Base-by-base conservation (phyloP, 2,329 filamentous ascomycete genomes). In the Neopestalotiopsis sp. region DNA sequence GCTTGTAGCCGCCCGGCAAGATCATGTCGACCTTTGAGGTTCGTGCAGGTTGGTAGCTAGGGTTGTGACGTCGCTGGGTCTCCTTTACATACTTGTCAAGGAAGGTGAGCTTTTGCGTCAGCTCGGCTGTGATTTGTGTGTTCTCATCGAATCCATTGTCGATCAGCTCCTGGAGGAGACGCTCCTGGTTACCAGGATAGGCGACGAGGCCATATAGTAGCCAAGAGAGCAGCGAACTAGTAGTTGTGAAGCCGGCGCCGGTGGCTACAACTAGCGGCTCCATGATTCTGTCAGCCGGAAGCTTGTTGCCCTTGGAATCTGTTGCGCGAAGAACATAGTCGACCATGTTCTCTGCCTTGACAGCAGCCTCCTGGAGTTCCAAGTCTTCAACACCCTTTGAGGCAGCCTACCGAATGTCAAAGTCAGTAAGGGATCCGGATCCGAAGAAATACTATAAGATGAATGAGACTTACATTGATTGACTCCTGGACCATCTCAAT, bases 1-100 rank as follows among this genome's bases (percentile, higher is more conserved):
- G 74, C 67, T 81, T 83, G 79, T 89, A 90, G 0, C 88, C 89
- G 0, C 88, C 89, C 0, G 89, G 89, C 0, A 91, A 78, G 32
- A 91, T 81, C 68, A 88, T 77, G 73, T 90, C 88, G 3, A 78
- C 78, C 69, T 85, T 85, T 2, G 88, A 80, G 1, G 86, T 90
- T 38, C 89, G 86, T 1, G 81, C 89, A 0, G 89, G 86, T 72
- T 91, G 89, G 78, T 86, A 91, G 0, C 86, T 88, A 0, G 89
- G 86, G 77, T 88, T 90, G 79, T 90, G 88, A 3, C 81, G 80
- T 2, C 89, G 84, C 74, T 89, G 88, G 0, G 84, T 88, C 75
- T 91, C 89, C 76, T 90, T 90, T 81, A 91, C 79, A 75, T 85
- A 89, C 61, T 84, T 84, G 75, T 89, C 87, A 9, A 89, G 81